Base-by-base conservation (phyloP, 1,284 basidiomycete species). In the Leccinum fallax region DNA sequence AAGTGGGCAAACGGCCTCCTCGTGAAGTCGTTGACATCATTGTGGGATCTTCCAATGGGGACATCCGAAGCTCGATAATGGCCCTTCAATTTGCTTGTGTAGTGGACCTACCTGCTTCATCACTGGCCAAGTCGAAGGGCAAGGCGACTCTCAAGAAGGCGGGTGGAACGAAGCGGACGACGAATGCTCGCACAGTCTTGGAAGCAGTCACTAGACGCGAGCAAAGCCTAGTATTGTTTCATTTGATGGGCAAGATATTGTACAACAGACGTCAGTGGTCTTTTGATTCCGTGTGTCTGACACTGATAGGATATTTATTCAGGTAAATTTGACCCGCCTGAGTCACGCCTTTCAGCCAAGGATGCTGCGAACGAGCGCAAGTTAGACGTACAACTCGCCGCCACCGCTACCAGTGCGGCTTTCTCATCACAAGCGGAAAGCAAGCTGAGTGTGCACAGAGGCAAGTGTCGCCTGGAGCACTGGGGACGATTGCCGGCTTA, bases 1-100 rank as follows among this genome's bases (percentile, higher is more conserved):
- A 57, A 28, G 43, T 28, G 15, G 68, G 62, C 43, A 67, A 72
- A 5, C 76, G 78, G 7, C 88, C 86, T 1, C 78, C 86, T 1
- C 85, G 86, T 61, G 88, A 90, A 11, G 81, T 86, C 0, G 68
- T 97, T 1, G 88, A 95, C 59, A 75, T 88, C 5, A 83, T 98
- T 58, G 85, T 95, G 2, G 85, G 89, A 51, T 86, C 91, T 0
- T 85, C 92, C 0, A 90, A 90, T 68, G 97, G 97, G 0, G 97
- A 99, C 71, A 91, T 99, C 19, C 82, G 97, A 46, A 93, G 92
- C 61, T 97, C 96, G 0, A 85, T 97, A 64, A 98, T 96, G 86
- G 88, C 91, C 0, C 81, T 98, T 4, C 94, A 99, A 70, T 94
- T 98, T 71, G 82, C 89, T 0, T 91, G 83, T 68, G 69, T 83